Conservation (phyloP, 1,284 basidiomycete genomes). For the Wallemia mellicola region DNA sequence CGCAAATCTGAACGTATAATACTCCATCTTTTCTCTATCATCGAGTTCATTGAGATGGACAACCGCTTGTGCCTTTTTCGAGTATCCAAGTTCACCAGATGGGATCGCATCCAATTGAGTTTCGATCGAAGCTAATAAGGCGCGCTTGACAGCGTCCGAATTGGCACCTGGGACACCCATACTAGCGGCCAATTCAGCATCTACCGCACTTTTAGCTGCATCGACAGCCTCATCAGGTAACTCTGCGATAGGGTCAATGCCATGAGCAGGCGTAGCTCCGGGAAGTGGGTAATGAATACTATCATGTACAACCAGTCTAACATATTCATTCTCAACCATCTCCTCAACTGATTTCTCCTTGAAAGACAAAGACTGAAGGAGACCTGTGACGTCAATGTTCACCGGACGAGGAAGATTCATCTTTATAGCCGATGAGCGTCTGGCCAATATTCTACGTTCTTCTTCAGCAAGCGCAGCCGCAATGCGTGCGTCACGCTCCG, state of each 20-base stretch:
- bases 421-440: conserved; percentile 56
- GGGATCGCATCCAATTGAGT: conserved; percentile 27
- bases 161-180: conserved; percentile 62
- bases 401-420: conserved; percentile 56
- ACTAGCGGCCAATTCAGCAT: conserved; percentile 42
- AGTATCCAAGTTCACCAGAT: conserved; percentile 24
- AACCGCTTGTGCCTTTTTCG: conserved; percentile 29
- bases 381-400: conserved; percentile 36
- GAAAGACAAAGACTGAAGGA: conserved; percentile 28
- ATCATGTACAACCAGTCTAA: conserved; percentile 55
- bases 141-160: conserved; percentile 42
- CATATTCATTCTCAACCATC: conserved; percentile 52
- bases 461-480: conserved; percentile 41
- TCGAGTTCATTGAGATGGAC: conserved; percentile 31
- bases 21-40: conserved; percentile 28
- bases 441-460: conserved; percentile 40
- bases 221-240: conserved; percentile 50
- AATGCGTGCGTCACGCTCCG: conserved; percentile 58
- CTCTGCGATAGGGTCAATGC: conserved; percentile 39
- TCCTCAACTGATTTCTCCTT: conserved; percentile 19
- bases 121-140: conserved; percentile 29
- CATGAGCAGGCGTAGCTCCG: conserved; percentile 52
- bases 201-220: conserved; percentile 38
- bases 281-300: conserved; percentile 62
- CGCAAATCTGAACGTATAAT: conserved; percentile 31